These are phyloP conservation scores for Kuraishia piskuri DNA, from an alignment of 805 yeast species.

Conservation along the genomic window DNA sequence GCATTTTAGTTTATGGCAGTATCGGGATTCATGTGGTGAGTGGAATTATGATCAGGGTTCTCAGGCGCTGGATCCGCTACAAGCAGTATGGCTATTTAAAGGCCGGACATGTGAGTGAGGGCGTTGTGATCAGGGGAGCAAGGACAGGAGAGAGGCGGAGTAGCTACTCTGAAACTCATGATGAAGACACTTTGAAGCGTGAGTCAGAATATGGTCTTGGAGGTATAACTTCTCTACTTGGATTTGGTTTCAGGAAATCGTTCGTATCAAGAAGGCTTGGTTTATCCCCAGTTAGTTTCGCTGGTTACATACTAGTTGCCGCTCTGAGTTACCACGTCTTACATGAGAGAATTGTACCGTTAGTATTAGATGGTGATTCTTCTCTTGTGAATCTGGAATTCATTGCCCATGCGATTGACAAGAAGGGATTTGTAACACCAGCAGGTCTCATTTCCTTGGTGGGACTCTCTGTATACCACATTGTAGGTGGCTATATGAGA, in stretches of 20 bases:
- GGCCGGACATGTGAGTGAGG: neutral
- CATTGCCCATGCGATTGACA: constrained; percentile 30
- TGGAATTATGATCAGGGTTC: constrained; percentile 39
- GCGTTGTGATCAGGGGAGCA: constrained; percentile 4
- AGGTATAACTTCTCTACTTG: constrained; percentile 47
- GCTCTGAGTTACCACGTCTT: constrained; percentile 36
- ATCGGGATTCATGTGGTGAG: constrained; percentile 39
- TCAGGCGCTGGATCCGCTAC: constrained; percentile 23
- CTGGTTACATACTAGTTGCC: constrained; percentile 48
- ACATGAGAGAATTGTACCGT: constrained; percentile 41
- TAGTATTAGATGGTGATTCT: constrained; percentile 56
- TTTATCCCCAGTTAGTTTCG: constrained; percentile 45
- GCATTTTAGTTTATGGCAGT: constrained; percentile 36
- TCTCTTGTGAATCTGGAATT: constrained; percentile 44
- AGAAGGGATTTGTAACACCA: constrained; percentile 7
- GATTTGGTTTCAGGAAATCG: constrained; percentile 44
- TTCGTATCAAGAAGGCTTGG: constrained; percentile 35
- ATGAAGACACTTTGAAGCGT: constrained; percentile 3
- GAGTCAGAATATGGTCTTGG: constrained; percentile 50
- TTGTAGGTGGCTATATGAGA: constrained; percentile 41
- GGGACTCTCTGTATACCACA: constrained; percentile 40
- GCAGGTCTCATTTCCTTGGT: constrained; percentile 27
- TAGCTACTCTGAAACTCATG: constrained; percentile 2
- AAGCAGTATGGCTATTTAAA: constrained; percentile 14
- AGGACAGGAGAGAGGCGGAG: constrained; percentile 7